Conservation (phyloP, 2,329 filamentous ascomycete genomes). For the Pseudocercospora fuligena region DNA sequence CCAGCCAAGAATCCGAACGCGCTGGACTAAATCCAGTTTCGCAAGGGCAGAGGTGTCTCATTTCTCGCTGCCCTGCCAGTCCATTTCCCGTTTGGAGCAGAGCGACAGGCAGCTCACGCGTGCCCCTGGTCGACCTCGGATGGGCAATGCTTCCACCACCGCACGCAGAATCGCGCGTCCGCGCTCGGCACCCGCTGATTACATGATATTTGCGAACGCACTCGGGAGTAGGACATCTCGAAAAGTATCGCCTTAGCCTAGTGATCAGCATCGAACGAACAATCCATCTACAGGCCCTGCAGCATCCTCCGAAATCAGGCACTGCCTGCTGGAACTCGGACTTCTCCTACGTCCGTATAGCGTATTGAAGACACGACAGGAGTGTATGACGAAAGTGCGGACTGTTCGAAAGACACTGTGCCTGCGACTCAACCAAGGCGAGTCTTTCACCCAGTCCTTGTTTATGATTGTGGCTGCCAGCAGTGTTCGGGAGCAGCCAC, state of each 20-base stretch:
- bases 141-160: conserved; percentile 5
- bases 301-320: not conserved
- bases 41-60: not conserved
- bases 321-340: conserved; percentile 7
- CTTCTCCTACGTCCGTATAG: not conserved
- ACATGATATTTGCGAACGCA: not conserved
- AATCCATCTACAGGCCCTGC: not conserved
- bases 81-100: conserved; percentile 10
- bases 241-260: not conserved
- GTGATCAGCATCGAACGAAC: not conserved
- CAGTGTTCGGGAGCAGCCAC: no score
- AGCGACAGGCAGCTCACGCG: not conserved
- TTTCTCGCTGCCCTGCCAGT: conserved; percentile 2
- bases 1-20: not conserved
- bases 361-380: not conserved
- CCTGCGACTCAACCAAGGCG: not conserved
- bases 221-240: not conserved
- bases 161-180: not conserved
- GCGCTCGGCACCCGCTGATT: not conserved
- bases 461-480: no score
- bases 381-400: not conserved
- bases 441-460: not conserved
- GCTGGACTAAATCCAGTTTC: conserved; percentile 4
- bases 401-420: not conserved
- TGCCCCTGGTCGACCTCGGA: not conserved